Evolutionary conservation across 2,329 filamentous ascomycete species (phyloP).

Genomic region (Nemania sp.): DNA sequence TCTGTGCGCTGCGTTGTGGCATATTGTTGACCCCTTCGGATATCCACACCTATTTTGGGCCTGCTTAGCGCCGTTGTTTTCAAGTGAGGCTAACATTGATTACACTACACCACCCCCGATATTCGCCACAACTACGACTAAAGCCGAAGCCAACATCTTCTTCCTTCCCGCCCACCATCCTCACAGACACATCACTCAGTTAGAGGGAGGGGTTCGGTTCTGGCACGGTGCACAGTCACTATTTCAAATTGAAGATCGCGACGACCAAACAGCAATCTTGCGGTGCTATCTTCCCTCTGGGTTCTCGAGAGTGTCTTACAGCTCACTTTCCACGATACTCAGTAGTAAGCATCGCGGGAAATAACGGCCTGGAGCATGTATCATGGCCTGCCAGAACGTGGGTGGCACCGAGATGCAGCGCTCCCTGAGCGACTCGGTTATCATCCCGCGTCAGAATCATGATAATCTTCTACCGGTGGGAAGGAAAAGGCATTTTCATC

Average conservation of each 20-base stretch:
- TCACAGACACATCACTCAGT: not conserved
- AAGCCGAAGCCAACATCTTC: constrained; percentile 1
- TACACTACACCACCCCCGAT: constrained; percentile 23
- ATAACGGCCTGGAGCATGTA: constrained; percentile 38
- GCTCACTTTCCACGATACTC: constrained; percentile 1
- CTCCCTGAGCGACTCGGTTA: constrained; percentile 40
- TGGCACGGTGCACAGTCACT: not conserved
- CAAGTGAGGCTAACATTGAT: constrained; percentile 36
- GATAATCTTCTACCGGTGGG: constrained; percentile 37
- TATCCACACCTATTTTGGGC: constrained; percentile 20
- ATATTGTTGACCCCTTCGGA: constrained; percentile 17
- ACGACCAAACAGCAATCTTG: not conserved
- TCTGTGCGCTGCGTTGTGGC: constrained; percentile 20
- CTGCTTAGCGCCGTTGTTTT: constrained; percentile 25
- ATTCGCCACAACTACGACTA: constrained; percentile 19
- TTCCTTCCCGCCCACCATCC: constrained; percentile 3
- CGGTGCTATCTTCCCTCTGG: not conserved
- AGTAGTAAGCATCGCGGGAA: constrained; percentile 18
- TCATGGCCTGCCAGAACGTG: constrained; percentile 41
- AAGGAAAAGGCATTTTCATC: constrained; percentile 46
- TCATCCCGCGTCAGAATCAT: constrained; percentile 25
- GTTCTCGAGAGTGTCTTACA: constrained; percentile 17
- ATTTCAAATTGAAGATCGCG: constrained; percentile 1
- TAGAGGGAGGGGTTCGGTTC: not conserved
- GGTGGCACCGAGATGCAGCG: constrained; percentile 41